A percentile compares a stretch with the other conserved stretches of the same genome.
Evolutionary conservation across 129 eudicot species (phyloP).

Genomic region (Glebionis coronaria): DNA sequence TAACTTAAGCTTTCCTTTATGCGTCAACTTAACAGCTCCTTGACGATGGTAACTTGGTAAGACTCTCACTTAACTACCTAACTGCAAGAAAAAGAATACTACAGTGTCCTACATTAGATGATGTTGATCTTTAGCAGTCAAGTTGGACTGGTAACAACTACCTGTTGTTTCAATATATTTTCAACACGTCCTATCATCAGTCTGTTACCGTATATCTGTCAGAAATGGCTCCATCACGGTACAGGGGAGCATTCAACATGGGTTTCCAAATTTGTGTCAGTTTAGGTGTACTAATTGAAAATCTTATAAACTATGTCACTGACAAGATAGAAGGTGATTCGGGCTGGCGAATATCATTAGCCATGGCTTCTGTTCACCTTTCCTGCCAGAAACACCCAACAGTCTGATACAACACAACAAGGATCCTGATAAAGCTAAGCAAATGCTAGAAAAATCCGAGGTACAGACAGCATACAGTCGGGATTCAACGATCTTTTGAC

Average conservation of each 20-base stretch:
- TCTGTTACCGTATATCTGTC: conserved; percentile 87
- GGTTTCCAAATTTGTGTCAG: conserved; percentile 80
- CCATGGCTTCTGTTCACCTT: conserved; percentile 73
- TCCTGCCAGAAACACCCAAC: conserved; percentile 84
- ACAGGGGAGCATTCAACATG: conserved; percentile 84
- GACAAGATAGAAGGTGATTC: conserved; percentile 69
- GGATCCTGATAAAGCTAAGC: conserved; percentile 66
- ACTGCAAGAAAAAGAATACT: too few species aligned
- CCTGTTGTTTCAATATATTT: too few species aligned
- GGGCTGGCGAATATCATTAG: conserved; percentile 93
- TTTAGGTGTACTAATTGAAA: conserved; percentile 80
- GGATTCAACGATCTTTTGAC: conserved; percentile 76
- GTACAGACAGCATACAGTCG: conserved; percentile 71
- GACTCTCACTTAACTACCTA: too few species aligned
- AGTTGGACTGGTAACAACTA: too few species aligned
- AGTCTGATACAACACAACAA: conserved; percentile 87
- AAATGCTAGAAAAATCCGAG: conserved; percentile 63
- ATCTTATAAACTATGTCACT: conserved; percentile 76
- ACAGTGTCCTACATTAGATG: too few species aligned
- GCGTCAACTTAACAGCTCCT: too few species aligned
- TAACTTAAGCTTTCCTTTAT: too few species aligned
- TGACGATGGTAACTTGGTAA: too few species aligned
- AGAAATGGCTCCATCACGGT: conserved; percentile 92
- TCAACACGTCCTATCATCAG: conserved; percentile 24
- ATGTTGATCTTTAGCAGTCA: too few species aligned